Base-by-base conservation (phyloP, 148 eudicot genomes). In the Rhododendron mucronatum region DNA sequence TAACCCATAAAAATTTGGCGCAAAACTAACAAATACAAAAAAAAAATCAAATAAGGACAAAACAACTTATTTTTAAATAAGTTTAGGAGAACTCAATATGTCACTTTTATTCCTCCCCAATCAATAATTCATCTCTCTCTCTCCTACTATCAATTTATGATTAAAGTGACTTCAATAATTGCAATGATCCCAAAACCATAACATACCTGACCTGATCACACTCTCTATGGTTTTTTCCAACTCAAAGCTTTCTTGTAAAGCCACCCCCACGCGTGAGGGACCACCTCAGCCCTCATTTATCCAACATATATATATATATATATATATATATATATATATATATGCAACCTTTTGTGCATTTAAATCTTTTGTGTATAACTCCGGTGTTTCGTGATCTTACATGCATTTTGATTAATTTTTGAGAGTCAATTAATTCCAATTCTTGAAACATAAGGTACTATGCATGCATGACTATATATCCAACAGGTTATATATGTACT, bases 171-270 rank as follows among this genome's bases (percentile, higher is more conserved):
- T 85, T 88, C 91, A 92, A 95, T 93, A 59, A 93, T 93, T 93
- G 96, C 93, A 81, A 91, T 90, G 95, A 93, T 89, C 95, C 94
- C 85, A 90, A 92, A 93, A 92, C 96, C 95, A 90, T 92, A 5
- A 92, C 95, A 93, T 12, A 87, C 87, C 90, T 90, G 90, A 90
- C 90, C 89, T 35, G 37, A 59, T 89, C 93, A 90, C 89, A 7
- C 57, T 50, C 35, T 84, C 87, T 85, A 21, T 21, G 83, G 87
- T 85, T 41, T 71, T 21, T 15, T 37, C 33, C 48, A 41, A 86
- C 39, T 81, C 48, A 41, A 33, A 21, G 48, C 85, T 74, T 84
- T 80, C 47, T 35, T 82, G 23, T 84, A 86, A 50, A 59, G 59
- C 35, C 85, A 69, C 5, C 48, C 80, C 65, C 90, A 89, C 84